Evolutionary conservation across 345 rosid species (phyloP), one percentile per base, ranked within the genome.

Genomic region (Raphanus sativus): DNA sequence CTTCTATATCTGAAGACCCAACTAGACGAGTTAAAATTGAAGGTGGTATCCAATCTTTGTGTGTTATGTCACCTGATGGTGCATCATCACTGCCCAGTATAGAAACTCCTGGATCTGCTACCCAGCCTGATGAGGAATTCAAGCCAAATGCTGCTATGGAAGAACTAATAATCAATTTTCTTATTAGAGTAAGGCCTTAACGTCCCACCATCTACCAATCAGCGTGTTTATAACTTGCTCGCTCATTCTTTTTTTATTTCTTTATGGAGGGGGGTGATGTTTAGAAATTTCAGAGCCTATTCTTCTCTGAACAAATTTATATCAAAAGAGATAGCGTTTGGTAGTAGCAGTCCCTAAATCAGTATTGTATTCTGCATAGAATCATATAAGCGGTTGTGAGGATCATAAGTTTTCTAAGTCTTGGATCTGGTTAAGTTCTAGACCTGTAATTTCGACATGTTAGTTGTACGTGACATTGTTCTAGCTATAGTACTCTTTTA

Each of bases 61-160:
- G 90, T 79, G 90, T 86, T 80, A 89, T 92, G 96, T 95, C 99
- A 55, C 98, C 98, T 71, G 96, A 93, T 75, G 93, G 88, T 83
- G 83, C 94, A 36, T 85, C 96, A 30, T 88, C 97, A 48, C 89
- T 89, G 56, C 88, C 98, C 29, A 91, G 85, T 65, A 81, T 92
- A 72, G 99, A 91, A 83, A 89, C 97, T 79, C 93, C 97, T 6
- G 99, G 98, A 75, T 84, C 96, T 76, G 86, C 91, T 83, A 87
- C 91, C 75, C 99, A 95, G 83, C 94, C 97, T 58, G 99, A 95
- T 82, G 99, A 95, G 81, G 99, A 95, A 81, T 95, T 92, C 85
- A 95, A 95, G 85, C 98, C 98, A 40, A 95, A 95, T 89, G 98
- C 98, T 69, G 99, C 99, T 54, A 95, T 95, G 99, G 99, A 95